These are phyloP conservation scores for Phallus indusiatus DNA, from an alignment of 768 basidiomycete genomes.

Conservation along the genomic window DNA sequence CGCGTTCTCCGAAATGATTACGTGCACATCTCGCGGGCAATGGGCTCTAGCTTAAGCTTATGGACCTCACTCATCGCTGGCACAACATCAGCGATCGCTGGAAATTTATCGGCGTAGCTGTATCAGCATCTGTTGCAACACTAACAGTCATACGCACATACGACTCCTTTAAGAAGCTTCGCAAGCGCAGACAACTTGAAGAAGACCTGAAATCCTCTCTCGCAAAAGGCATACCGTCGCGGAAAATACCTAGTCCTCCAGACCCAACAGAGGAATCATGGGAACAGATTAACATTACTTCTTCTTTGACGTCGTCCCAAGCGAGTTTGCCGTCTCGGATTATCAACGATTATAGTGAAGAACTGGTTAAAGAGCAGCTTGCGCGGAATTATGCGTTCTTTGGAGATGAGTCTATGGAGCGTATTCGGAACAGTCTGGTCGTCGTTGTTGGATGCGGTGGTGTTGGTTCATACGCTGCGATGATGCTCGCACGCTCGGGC, in stretches of 20 bases:
- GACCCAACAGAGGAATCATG: conserved; percentile 1
- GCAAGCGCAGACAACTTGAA: conserved; percentile 45
- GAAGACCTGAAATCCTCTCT: conserved; percentile 49
- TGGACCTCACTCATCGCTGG: too few relatives aligned
- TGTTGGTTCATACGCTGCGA: conserved; percentile 92
- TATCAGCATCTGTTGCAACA: conserved; percentile 54
- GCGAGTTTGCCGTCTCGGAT: not conserved
- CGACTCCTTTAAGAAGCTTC: conserved; percentile 33
- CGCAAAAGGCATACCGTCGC: conserved; percentile 10
- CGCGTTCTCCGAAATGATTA: too few relatives aligned
- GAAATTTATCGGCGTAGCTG: conserved; percentile 53
- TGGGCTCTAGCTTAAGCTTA: too few relatives aligned
- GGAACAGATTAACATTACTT: not conserved
- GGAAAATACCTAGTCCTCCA: not conserved
- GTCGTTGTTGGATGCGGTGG: conserved; percentile 94
- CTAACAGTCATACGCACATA: conserved; percentile 52
- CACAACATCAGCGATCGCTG: not conserved
- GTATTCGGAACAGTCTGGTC: conserved; percentile 64
- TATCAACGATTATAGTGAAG: conserved; percentile 52
- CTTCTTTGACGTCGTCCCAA: not conserved
- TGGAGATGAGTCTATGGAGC: conserved; percentile 78
- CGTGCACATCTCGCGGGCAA: too few relatives aligned
- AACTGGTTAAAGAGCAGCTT: conserved; percentile 79
- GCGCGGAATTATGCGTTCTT: conserved; percentile 94
- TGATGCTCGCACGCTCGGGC: conserved; percentile 90